Evolutionary conservation across 2,329 filamentous ascomycete genomes (phyloP), one percentile per base, ranked within the genome.

Genomic region (Colletotrichum musicola): DNA sequence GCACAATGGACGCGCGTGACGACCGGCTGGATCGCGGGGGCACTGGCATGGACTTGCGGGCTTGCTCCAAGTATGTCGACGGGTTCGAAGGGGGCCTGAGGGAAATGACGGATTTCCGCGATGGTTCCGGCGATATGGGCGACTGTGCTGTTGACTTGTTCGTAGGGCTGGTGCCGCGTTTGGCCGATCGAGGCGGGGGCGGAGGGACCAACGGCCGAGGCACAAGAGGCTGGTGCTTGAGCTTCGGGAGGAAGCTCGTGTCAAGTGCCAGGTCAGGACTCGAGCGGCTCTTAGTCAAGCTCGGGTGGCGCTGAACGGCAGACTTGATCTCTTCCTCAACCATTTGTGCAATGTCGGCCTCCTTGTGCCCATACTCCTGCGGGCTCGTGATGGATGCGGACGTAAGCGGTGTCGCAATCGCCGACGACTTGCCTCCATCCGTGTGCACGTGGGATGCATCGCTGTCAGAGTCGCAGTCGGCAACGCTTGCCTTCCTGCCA

Each of bases 181-280:
- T 71, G 10, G 64, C 68, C 72, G 77, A 72, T 73, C 62, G 51
- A 76, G 69, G 65, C 40, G 55, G 69, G 50, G 57, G 72, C 58
- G 44, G 71, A 10, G 66, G 66, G 22, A 56, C 38, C 18, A 69
- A 10, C 1, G 62, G 44, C 44, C 66, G 62, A 4, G 62, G 66
- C 42, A 75, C 75, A 5, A 84, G 75, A 9, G 81, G 74, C 47
- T 82, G 81, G 46, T 82, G 80, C 47, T 78, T 81, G 4, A 79
- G 74, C n/a, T 78, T 73, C 1, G 81, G 80, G 20, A 79, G 73
- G 65, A 78, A 81, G 60, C 72, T 79, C 14, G 78, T 62, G 38
- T 73, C 69, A 6, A 65, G 50, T 18, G 35, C 53, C 25, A 71
- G 51, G 16, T 71, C 64, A 71, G 59, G 74, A 27, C 69, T 80